These are phyloP conservation scores for Jatropha multifida DNA, from an alignment of 441 rosid species.

Conservation along the genomic window DNA sequence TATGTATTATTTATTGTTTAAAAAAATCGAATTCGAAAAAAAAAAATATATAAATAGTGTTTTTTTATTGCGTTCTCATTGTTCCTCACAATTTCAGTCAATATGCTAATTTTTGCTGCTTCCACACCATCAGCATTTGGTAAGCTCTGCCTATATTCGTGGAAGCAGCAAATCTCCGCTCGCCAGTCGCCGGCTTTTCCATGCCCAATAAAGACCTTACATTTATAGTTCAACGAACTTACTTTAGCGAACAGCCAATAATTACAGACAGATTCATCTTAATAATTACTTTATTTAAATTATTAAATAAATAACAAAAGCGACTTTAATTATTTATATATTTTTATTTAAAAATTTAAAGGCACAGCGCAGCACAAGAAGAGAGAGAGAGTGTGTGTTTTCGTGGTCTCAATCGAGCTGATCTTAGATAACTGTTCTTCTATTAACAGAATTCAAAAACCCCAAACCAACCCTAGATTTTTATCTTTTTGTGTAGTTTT, in stretches of 20 bases:
- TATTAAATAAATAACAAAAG: neutral
- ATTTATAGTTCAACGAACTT: neutral
- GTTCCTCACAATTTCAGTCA: too few relatives aligned
- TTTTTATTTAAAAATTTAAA: neutral
- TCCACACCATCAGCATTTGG: neutral
- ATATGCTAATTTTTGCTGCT: neutral
- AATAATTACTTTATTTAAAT: neutral
- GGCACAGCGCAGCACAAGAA: neutral
- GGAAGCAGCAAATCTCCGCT: slow-evolving; percentile 4
- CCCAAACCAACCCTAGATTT: slow-evolving; percentile 14
- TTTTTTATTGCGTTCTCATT: too few relatives aligned
- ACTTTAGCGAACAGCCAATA: slow-evolving; percentile 1
- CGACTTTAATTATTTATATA: neutral
- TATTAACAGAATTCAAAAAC: slow-evolving; percentile 9
- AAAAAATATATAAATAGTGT: too few relatives aligned
- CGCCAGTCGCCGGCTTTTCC: neutral
- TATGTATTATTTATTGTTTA: too few relatives aligned
- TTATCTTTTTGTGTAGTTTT: neutral
- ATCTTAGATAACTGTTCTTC: neutral
- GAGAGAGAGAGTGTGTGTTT: neutral
- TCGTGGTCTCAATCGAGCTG: slow-evolving; percentile 15
- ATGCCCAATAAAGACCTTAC: neutral
- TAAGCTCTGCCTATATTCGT: neutral
- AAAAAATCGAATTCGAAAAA: too few relatives aligned
- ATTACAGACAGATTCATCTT: neutral